Base-by-base conservation (phyloP, 108 stramenopile species). In the Cyclotella baltica region DNA sequence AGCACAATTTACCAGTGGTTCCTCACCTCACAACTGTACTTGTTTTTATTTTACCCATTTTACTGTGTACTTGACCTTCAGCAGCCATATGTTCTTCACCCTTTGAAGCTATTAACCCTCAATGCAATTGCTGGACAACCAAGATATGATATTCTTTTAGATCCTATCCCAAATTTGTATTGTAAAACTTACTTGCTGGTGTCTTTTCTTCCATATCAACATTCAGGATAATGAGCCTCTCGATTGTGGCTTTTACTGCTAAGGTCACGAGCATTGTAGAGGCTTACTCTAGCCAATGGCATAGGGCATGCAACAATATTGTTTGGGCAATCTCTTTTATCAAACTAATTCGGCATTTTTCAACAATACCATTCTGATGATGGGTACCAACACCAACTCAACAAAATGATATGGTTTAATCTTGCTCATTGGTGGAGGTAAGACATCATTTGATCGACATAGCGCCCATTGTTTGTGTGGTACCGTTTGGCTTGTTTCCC, bases 381-480 rank as follows among this genome's bases (percentile, higher is more conserved):
- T 90, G 87, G 29, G 86, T 81, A n/a, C 81, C n/a, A n/a, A n/a
- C n/a, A n/a, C n/a, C 77, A 1, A 88, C 85, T 8, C 81, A 86
- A 47, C 84, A 83, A 55, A 85, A 88, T 0, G 81, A 65, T 0
- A 88, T 55, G 0, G 29, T 56, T 51, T 90, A 87, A 22, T 59
- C 36, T 0, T 67, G n/a, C 0, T 27, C 22, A 4, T 74, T 62
- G 50, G 62, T 65, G 4, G 33, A 61, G 2, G 77, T 38, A 1
- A 73, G 25, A 72, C 72, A 87, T 0, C 29, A 40, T n/a, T 3
- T 83, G 67, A 22, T 77, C 87, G 0, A 37, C 62, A 35, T 83
- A 90, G 0, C 81, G 61, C 2, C 90, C 88, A 71, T 91, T 91
- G 50, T 91, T 86, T 9, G 86, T 84, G 30, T 87, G 86, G 56